phyloP scores from a whole-genome alignment of 2,329 filamentous ascomycete species.

The Albophoma yamanashiensis region DNA sequence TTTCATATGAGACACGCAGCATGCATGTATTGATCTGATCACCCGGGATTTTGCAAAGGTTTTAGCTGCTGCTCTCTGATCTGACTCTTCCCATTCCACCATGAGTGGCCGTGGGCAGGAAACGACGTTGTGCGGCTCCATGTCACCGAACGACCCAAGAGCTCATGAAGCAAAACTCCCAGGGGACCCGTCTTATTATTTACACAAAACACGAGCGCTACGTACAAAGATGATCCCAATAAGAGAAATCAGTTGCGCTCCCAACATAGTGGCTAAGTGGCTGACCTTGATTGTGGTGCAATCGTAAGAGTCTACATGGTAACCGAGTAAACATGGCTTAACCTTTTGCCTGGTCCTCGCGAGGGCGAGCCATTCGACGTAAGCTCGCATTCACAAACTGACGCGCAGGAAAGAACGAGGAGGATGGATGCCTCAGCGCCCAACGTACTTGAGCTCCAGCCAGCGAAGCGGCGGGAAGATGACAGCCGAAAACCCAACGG shows the following conservation, averaged over 20 bases:
- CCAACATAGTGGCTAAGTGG: no score
- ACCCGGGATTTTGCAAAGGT: neutral
- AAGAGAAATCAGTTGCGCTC: no score
- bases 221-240: no score
- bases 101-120: no score
- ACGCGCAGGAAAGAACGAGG: neutral
- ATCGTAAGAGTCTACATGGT: no score
- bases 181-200: no score
- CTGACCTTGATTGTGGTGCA: no score
- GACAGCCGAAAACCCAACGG: conserved; percentile 52
- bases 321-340: no score
- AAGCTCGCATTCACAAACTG: neutral
- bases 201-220: no score
- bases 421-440: conserved; percentile 7
- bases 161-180: no score
- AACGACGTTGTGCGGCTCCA: no score
- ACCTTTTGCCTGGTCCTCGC: neutral
- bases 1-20: neutral
- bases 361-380: no score
- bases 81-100: neutral
- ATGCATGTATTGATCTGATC: neutral
- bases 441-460: conserved; percentile 15
- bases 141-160: neutral
- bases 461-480: conserved; percentile 15
- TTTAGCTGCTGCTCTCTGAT: neutral